These are phyloP conservation scores for Peronosclerospora sorghi DNA, from an alignment of 352 stramenopile genomes.

Conservation along the genomic window DNA sequence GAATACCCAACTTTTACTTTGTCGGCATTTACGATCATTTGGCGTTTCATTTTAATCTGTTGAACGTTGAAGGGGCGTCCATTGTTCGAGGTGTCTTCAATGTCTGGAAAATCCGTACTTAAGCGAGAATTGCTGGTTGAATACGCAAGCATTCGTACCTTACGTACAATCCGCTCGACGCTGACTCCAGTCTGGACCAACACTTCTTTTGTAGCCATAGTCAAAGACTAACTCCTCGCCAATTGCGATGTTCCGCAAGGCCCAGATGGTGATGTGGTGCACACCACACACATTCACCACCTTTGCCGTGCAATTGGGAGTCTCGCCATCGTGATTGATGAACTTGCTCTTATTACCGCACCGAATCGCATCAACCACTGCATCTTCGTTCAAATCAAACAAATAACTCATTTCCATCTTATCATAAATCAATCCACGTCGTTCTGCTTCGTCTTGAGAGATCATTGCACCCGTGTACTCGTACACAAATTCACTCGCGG, in stretches of 20 bases:
- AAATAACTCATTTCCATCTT: conserved; percentile 75
- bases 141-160: too few relatives aligned
- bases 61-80: too few relatives aligned
- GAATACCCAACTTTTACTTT: too few relatives aligned
- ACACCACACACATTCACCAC: conserved; percentile 79
- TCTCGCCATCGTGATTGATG: conserved; percentile 55
- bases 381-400: conserved; percentile 87
- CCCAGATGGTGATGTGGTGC: conserved; percentile 85
- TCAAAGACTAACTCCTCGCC: conserved; percentile 61
- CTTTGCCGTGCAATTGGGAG: conserved; percentile 65
- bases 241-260: conserved; percentile 56
- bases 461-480: conserved; percentile 48
- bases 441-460: conserved; percentile 49
- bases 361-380: conserved; percentile 77
- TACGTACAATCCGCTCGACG: conserved; percentile 1
- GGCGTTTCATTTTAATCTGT: too few relatives aligned
- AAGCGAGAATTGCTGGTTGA: too few relatives aligned
- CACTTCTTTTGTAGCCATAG: conserved; percentile 47
- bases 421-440: conserved; percentile 70
- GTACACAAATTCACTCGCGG: conserved; percentile 40
- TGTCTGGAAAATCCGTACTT: too few relatives aligned
- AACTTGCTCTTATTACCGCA: conserved; percentile 90
- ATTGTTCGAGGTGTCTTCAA: too few relatives aligned
- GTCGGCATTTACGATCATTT: too few relatives aligned
- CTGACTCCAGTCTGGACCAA: conserved; percentile 48